phyloP scores from a whole-genome alignment of 2,329 filamentous ascomycete genomes.

The Atkinsonella texensis region DNA sequence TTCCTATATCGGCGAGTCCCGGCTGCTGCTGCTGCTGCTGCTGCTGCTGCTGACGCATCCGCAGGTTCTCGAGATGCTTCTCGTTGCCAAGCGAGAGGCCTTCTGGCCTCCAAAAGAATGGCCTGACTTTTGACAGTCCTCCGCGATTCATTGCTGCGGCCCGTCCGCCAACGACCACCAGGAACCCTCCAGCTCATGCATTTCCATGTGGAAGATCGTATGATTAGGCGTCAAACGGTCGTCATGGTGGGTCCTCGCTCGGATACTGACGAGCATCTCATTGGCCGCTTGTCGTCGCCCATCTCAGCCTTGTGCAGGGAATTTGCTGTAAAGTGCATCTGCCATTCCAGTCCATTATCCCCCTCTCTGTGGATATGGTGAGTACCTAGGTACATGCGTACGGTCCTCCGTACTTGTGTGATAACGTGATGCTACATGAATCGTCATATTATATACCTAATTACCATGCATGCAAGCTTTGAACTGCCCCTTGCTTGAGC shows the following conservation, averaged over 20 bases:
- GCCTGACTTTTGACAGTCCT: constrained; percentile 9
- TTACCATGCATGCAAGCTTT: no score
- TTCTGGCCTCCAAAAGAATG: constrained; percentile 6
- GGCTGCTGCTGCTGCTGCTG: neutral
- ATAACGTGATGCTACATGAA: no score
- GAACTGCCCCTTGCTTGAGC: no score
- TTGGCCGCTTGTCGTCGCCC: neutral
- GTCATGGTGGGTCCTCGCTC: constrained; percentile 2
- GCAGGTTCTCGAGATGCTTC: neutral
- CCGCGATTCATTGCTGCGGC: constrained; percentile 3
- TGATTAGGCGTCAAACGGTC: constrained; percentile 5
- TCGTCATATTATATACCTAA: no score
- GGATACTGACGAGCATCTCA: neutral
- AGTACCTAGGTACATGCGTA: no score
- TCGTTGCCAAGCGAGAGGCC: neutral
- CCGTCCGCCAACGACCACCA: constrained; percentile 3
- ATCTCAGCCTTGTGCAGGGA: neutral
- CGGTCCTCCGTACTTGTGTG: no score
- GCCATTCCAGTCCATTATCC: no score
- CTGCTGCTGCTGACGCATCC: neutral
- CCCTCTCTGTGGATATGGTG: no score
- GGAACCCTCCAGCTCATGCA: constrained; percentile 7
- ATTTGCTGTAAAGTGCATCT: neutral
- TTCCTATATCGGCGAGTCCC: constrained; percentile 6
- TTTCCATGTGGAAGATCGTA: constrained; percentile 7